These are phyloP conservation scores for Paecilomyces sp. DNA, from an alignment of 2,329 filamentous ascomycete genomes.

Conservation along the genomic window DNA sequence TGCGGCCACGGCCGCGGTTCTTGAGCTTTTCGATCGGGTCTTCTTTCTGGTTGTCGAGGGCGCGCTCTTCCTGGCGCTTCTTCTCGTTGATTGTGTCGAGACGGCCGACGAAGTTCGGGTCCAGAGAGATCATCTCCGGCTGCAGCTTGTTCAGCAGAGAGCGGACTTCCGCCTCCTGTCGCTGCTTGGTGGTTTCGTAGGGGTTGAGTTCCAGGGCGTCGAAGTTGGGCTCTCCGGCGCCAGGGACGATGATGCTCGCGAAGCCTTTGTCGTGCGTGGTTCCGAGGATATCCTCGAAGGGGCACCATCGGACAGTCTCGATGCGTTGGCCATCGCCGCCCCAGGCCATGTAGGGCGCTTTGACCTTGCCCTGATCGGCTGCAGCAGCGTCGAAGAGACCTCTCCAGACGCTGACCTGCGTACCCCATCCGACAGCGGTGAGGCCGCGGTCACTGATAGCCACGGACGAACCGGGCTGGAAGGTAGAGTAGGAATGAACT, in stretches of 20 bases:
- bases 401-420: conserved; percentile 82
- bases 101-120: conserved; percentile 86
- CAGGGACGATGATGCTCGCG: conserved; percentile 81
- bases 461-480: conserved; percentile 73
- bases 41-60: conserved; percentile 63
- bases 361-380: conserved; percentile 67
- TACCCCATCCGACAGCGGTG: conserved; percentile 86
- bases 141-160: conserved; percentile 86
- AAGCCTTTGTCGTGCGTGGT: conserved; percentile 80
- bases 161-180: conserved; percentile 88
- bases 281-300: conserved; percentile 87
- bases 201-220: conserved; percentile 91
- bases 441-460: conserved; percentile 84
- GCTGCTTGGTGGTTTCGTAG: conserved; percentile 86
- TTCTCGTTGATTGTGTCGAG: conserved; percentile 75
- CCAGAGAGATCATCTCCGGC: conserved; percentile 92
- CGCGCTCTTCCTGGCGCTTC: conserved; percentile 67
- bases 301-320: conserved; percentile 83
- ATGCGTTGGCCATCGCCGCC: conserved; percentile 76
- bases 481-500: conserved; percentile 80
- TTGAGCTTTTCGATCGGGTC: conserved; percentile 54
- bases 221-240: conserved; percentile 94
- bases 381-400: conserved; percentile 72
- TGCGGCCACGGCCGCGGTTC: conserved; percentile 81
- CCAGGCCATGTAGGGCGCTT: conserved; percentile 89